phyloP scores from a whole-genome alignment of 306 rosid genomes.

The Cucurbita moschata region DNA sequence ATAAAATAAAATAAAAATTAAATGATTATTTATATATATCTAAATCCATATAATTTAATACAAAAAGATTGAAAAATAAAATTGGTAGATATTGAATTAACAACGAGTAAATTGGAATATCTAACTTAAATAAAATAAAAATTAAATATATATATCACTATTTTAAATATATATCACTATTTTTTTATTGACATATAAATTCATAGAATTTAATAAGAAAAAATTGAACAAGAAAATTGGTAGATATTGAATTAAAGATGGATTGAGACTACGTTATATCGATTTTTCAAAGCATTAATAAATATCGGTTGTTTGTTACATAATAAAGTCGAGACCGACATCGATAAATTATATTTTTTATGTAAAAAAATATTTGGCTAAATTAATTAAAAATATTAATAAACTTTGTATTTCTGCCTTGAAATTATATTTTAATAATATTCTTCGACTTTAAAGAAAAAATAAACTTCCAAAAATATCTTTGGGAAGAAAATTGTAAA shows the following conservation, averaged over 20 bases:
- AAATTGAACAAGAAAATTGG: background rate
- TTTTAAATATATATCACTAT: too few relatives aligned
- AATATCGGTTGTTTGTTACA: background rate
- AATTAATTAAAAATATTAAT: too few relatives aligned
- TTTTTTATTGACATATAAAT: background rate
- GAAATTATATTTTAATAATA: too few relatives aligned
- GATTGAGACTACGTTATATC: background rate
- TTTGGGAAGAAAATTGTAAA: too few relatives aligned
- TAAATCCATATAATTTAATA: background rate
- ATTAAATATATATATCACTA: too few relatives aligned
- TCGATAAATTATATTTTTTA: background rate
- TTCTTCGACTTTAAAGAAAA: too few relatives aligned
- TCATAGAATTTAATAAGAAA: background rate
- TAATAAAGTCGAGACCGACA: background rate
- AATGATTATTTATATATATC: background rate
- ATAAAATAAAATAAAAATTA: too few relatives aligned
- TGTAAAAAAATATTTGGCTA: too few relatives aligned
- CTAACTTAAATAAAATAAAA: too few relatives aligned
- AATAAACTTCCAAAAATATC: too few relatives aligned
- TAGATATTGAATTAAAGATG: background rate
- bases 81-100: background rate
- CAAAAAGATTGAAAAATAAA: background rate
- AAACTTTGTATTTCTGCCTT: too few relatives aligned
- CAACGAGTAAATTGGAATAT: too few relatives aligned
- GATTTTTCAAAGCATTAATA: background rate